A percentile compares a stretch with the other conserved stretches of the same genome.
These are phyloP conservation scores for Backusella australiensis DNA, from an alignment of 192 early-diverging fungal genomes.

Conservation along the genomic window DNA sequence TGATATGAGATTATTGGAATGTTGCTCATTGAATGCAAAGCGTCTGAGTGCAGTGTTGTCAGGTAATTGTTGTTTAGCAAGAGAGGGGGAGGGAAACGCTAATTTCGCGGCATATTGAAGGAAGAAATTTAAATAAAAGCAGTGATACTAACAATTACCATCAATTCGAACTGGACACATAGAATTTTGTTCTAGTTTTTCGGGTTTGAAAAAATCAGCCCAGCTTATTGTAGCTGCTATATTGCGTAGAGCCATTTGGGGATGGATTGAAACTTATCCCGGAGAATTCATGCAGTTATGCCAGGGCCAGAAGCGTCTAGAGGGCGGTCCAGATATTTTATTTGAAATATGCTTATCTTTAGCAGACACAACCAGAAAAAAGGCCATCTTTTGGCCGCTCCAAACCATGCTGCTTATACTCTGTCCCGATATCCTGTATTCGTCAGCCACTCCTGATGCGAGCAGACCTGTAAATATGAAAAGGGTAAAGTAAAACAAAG, in stretches of 20 bases:
- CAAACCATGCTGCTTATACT: conserved; percentile 82
- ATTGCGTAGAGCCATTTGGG: conserved; percentile 85
- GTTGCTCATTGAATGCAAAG: conserved; percentile 72
- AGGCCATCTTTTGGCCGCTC: conserved; percentile 82
- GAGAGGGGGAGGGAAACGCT: too few relatives aligned
- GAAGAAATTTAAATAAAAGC: conserved; percentile 1
- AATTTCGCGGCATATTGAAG: background rate
- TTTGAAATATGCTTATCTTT: conserved; percentile 69
- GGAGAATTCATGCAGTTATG: conserved; percentile 80
- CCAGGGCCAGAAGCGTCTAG: conserved; percentile 54
- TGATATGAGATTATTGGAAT: conserved; percentile 87
- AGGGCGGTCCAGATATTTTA: conserved; percentile 70
- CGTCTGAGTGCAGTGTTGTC: conserved; percentile 68
- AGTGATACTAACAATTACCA: background rate
- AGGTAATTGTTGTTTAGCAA: conserved; percentile 33
- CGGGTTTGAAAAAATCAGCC: conserved; percentile 61
- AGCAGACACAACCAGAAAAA: conserved; percentile 59
- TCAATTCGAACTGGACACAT: background rate
- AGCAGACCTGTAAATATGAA: conserved; percentile 21
- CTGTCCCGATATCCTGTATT: conserved; percentile 78
- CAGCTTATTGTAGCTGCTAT: conserved; percentile 76
- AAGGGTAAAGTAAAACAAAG: conserved; percentile 23
- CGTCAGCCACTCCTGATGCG: conserved; percentile 41
- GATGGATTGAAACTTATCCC: conserved; percentile 88
- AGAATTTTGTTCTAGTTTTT: conserved; percentile 52